Base-by-base conservation (phyloP, 306 rosid genomes). In the Vigna reflexopilosa region DNA sequence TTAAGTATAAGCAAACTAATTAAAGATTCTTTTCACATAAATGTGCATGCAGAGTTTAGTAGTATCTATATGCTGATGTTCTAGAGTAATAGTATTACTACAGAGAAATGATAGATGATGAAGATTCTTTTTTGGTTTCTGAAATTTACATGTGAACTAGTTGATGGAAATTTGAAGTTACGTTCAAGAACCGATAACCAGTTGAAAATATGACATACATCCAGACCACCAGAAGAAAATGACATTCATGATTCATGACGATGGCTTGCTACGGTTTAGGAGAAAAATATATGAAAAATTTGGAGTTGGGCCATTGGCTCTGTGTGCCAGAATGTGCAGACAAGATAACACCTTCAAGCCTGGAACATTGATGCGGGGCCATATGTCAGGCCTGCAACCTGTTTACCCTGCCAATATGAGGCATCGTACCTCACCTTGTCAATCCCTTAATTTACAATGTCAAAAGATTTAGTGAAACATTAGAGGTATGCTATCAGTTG, bases 331-430 rank as follows among this genome's bases (percentile, higher is more conserved):
- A 81, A 68, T 75, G 17, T 71, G 52, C 19, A 77, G 85, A 82
- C 85, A 82, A 64, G 78, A 67, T 22, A 55, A 65, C 67, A 55
- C 49, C 49, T 75, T 75, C 58, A 79, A 79, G 77, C 34, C 28
- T 54, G 75, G 65, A 75, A 63, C 75, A 75, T 68, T 61, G 70
- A n/a, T 20, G 81, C 22, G 81, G 83, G 87, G 58, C 83, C 87
- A 69, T 83, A 32, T 83, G 81, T 79, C 87, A 74, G 56, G 83
- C 80, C 74, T 69, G 74, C 50, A 62, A 75, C 84, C 47, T 67
- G 17, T 72, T 82, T 72, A 56, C 75, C 81, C 70, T 65, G 80
- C 73, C 63, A 69, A 1, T 26, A 26, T 69, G 49, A 75, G 63
- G 32, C 77, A 77, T 22, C 50, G 22, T 58, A 73, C 72, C 67